Evolutionary conservation across 495 filamentous ascomycete species (phyloP).

Genomic region (Podospora conica): DNA sequence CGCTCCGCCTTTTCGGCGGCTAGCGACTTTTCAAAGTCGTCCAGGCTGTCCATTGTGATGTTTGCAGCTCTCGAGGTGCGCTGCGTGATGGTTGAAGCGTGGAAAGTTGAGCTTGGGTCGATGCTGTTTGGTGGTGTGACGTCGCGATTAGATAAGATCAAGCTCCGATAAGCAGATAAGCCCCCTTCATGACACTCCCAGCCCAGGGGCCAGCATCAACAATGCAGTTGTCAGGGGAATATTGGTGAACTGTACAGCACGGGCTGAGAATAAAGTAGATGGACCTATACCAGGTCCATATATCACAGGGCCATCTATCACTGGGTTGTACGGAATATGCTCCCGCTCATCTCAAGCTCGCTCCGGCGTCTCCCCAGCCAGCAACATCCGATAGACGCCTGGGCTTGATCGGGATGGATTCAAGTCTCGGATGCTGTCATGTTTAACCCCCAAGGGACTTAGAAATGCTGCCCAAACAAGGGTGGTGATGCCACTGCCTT

Average conservation of each 20-base stretch:
- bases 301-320: no score
- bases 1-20: constrained; percentile 47
- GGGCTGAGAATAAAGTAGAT: no score
- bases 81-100: neutral
- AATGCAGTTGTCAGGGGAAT: neutral
- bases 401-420: no score
- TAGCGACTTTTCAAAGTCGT: constrained; percentile 50
- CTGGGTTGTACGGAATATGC: no score
- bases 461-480: neutral
- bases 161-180: neutral
- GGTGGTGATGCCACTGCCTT: no score
- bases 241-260: neutral
- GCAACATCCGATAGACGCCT: no score
- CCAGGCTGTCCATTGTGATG: constrained; percentile 43
- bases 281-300: no score
- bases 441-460: neutral
- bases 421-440: neutral
- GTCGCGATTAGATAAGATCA: neutral
- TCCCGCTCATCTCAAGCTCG: neutral
- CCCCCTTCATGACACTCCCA: neutral
- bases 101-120: neutral
- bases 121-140: neutral
- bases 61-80: neutral
- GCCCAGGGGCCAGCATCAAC: neutral
- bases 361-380: no score